Evolutionary conservation across 305 asterid genomes (phyloP).

Genomic region (Fraxinus xanthoxyloides): DNA sequence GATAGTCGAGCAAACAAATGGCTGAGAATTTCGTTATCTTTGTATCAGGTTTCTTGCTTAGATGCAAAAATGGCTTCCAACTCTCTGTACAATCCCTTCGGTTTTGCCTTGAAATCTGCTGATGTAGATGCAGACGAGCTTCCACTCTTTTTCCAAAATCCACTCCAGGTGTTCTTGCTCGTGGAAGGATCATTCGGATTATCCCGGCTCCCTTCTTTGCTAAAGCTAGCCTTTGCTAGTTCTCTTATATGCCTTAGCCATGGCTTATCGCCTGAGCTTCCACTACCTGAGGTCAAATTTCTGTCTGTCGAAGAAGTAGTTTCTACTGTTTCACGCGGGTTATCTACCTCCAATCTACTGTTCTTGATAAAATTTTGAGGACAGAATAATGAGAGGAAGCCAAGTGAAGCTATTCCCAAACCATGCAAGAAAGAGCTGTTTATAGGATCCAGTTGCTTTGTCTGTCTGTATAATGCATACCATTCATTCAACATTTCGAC

Average conservation of each 20-base stretch:
- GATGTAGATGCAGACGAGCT: constrained; percentile 69
- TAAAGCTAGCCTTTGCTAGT: constrained; percentile 74
- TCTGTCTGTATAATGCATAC: constrained; percentile 60
- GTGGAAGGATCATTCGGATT: constrained; percentile 60
- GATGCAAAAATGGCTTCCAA: constrained; percentile 90
- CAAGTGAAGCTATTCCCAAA: constrained; percentile 50
- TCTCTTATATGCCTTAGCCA: constrained; percentile 77
- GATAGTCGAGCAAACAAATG: neutral
- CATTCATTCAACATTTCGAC: constrained; percentile 57
- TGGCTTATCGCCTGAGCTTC: constrained; percentile 70
- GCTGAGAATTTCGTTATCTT: neutral
- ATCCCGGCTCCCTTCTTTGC: constrained; percentile 49
- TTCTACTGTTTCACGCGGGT: constrained; percentile 35
- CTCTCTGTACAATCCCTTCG: constrained; percentile 70
- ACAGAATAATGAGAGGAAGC: constrained; percentile 48
- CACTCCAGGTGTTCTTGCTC: constrained; percentile 66
- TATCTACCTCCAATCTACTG: constrained; percentile 41
- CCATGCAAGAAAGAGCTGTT: constrained; percentile 58
- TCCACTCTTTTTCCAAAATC: constrained; percentile 63
- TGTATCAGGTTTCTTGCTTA: constrained; percentile 31
- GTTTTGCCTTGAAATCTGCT: constrained; percentile 59
- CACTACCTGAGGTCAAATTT: constrained; percentile 48
- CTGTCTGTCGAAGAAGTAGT: constrained; percentile 37
- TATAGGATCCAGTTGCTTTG: constrained; percentile 57
- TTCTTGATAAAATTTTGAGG: constrained; percentile 50